Evolutionary conservation across 805 yeast genomes (phyloP), one percentile per base, ranked within the genome.

Genomic region (Nakazawaea holstii): DNA sequence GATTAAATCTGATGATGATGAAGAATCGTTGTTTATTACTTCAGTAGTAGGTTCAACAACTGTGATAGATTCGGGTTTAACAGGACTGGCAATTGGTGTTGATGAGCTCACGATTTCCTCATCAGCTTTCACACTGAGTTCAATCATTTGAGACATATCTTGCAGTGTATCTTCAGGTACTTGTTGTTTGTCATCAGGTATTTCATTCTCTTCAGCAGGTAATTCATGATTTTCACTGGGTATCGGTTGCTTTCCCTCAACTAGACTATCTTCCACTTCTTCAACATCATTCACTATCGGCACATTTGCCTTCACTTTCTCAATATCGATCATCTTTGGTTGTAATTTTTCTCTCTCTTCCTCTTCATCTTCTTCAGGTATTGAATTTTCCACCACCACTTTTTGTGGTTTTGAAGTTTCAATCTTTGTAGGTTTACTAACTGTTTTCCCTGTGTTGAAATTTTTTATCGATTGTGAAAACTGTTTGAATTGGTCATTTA

Each of bases 311-410:
- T 13, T n/a, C 32, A 10, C 32, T 13, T 6, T 30, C 32, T 30
- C 32, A 30, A 30, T 4, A 30, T 30, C 6, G 33, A 30, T 30
- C 33, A 30, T 4, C 33, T 4, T 6, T 30, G 11, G 58, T 20
- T 57, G 53, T 1, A 56, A 52, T 29, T 55, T 50, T 30, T 58
- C 54, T 1, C 59, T 50, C 6, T 53, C 60, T 24, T 75, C 71
- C 68, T 70, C 68, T 11, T 65, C 61, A 42, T 72, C 71, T 52
- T 72, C 77, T 36, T 56, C 50, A 15, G 55, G 41, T 58, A 53
- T 9, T 56, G 50, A 11, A 60, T 57, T 49, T 59, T 65, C 8
- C 53, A 57, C 46, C 59, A 63, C 27, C 54, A 61, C 56, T 35
- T 51, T 46, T 46, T 59, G 53, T 40, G 53, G 49, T 35, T 55